Evolutionary conservation across 768 basidiomycete species (phyloP).

Genomic region (Pleurotus citrinopileatus): DNA sequence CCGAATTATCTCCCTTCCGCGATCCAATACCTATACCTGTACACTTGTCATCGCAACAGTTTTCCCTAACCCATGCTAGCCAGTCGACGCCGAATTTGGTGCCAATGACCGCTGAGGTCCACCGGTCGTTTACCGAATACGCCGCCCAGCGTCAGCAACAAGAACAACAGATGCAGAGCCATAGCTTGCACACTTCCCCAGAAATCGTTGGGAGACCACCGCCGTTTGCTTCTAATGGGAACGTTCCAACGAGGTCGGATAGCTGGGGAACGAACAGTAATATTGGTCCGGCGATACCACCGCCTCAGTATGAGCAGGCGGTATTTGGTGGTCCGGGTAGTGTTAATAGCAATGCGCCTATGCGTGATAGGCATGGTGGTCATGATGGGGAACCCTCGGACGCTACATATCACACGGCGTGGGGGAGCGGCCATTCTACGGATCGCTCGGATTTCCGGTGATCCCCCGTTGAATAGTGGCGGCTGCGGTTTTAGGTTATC

Average conservation of each 20-base stretch:
- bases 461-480: background rate
- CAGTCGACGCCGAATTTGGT: slow-evolving; percentile 2
- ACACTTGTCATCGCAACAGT: too few species aligned
- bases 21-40: background rate
- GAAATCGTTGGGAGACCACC: too few species aligned
- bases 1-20: background rate
- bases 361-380: background rate
- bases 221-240: too few species aligned
- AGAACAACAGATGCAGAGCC: background rate
- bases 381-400: background rate
- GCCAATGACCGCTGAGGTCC: background rate
- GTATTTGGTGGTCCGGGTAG: background rate
- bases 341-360: background rate
- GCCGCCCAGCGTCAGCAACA: too few species aligned
- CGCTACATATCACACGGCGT: background rate
- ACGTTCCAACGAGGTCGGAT: too few species aligned
- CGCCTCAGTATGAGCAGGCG: slow-evolving; percentile 1
- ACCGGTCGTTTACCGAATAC: background rate
- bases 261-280: too few species aligned
- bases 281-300: background rate
- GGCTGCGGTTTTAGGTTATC: too few species aligned
- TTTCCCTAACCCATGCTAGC: background rate
- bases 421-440: background rate
- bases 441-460: background rate
- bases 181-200: too few species aligned